Evolutionary conservation across 2,329 filamentous ascomycete genomes (phyloP), one percentile per base, ranked within the genome.

Genomic region (Cladosporium sp.): DNA sequence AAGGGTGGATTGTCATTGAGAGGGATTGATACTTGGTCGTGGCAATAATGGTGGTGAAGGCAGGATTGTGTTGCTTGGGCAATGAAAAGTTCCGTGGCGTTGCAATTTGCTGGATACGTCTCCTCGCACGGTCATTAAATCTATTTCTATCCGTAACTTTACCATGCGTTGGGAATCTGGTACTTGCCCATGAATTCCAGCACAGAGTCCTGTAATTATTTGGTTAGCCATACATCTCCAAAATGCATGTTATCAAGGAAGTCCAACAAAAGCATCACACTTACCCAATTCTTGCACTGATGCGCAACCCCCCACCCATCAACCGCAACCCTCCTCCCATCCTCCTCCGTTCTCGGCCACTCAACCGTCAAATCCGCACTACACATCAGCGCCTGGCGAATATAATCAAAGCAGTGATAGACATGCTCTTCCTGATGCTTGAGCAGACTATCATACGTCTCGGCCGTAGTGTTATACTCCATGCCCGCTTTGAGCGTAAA

Each of bases 291-390:
- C 60, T 67, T 70, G 64, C 74, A 76, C 65, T 72, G 64, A 67
- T 76, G 74, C 58, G 67, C 58, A 21, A 76, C 65, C 0, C 71
- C 73, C 74, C 74, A 76, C 10, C 75, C 75, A 70, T 77, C 74
- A 10, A 76, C 73, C n/a, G 74, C 71, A 67, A 74, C 72, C 46
- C 73, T 71, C 26, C 69, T 68, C 30, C 72, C 72, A 66, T 75
- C 72, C 10, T 49, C 51, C 58, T 75, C 73, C 25, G 65, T 70
- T 39, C 71, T 65, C 32, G 75, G 75, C 74, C 75, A 76, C 63
- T 74, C 72, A 8, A 74, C 51, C 5, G 71, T 71, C 69, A 74
- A 65, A 48, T 75, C 72, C 13, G 69, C 71, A 7, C 66, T 67
- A 58, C 72, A 75, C 68, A 73, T 73, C 23, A 74, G 46, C 32